Percentiles rank a stretch among this genome's conserved stretches.
Conservation (phyloP, 129 eudicot species). For the Pseudognaphalium luteoalbum region DNA sequence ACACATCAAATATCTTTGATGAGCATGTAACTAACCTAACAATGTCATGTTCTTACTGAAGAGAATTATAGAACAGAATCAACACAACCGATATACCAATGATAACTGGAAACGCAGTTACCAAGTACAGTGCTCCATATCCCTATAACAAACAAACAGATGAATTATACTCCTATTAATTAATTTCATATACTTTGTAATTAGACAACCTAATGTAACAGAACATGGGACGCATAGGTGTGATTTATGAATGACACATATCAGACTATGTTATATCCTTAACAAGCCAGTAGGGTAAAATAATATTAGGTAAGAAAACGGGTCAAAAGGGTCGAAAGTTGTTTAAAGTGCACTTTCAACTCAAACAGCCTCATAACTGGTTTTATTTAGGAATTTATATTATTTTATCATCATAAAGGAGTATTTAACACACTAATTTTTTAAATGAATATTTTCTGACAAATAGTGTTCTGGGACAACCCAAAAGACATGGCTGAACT, state of each 20-base stretch:
- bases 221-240: background rate
- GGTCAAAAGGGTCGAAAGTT: background rate
- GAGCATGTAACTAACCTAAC: constrained; percentile 29
- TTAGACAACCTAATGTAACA: background rate
- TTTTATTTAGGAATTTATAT: background rate
- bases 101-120: constrained; percentile 84
- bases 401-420: background rate
- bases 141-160: constrained; percentile 56
- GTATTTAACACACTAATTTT: background rate
- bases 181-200: background rate
- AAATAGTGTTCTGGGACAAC: background rate
- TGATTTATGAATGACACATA: background rate
- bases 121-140: constrained; percentile 84
- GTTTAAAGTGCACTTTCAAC: background rate
- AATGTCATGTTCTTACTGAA: constrained; percentile 45
- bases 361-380: background rate
- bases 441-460: background rate
- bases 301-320: background rate
- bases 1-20: constrained; percentile 21
- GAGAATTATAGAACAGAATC: constrained; percentile 90
- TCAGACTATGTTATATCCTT: background rate
- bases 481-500: background rate
- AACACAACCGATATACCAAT: constrained; percentile 89
- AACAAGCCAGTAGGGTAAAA: background rate
- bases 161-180: background rate